Base-by-base conservation (phyloP, 768 basidiomycete species). In the Naganishia vaughanmartiniae region DNA sequence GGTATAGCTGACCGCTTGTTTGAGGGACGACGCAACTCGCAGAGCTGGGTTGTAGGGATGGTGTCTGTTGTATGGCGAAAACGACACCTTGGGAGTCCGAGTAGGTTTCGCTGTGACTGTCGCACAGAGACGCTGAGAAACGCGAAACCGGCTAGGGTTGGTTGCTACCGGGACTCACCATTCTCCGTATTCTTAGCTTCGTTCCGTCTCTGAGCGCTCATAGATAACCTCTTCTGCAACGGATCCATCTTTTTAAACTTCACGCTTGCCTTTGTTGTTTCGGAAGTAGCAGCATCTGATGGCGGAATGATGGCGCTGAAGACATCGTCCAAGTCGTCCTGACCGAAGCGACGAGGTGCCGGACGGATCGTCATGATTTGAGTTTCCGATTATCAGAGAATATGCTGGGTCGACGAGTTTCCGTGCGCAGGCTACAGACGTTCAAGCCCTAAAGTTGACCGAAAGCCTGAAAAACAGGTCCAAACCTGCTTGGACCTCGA, bases 51-150 rank as follows among this genome's bases (percentile, higher is more conserved):
- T 67, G 26, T 67, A 67, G 1, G 66, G 53, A 39, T 67, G 66
- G 26, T 67, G 66, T 67, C 66, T 51, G 26, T 46, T 53, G 34
- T 67, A 33, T 31, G 66, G 66, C 15, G 66, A 53, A 21, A 51
- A 67, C 19, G 66, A 30, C 1, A 67, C 66, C 24, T 39, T 67
- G 34, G 66, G 15, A 15, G 46, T 46, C 31, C 46, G 63, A 15
- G 26, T 53, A 19, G 63, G 42, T 34, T 65, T 48, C 31, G 57
- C 34, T 21, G 15, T n/a, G 24, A 14, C n/a, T 36, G 5, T n/a
- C n/a, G 5, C 19, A 56, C 2, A 15, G n/a, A n/a, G 6, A 58
- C 4, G 11, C 5, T 36, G 21, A 24, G 34, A 10, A n/a, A 34
- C 31, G 19, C 19, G 14, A 21, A 42, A 15, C 17, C 34, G 2